Percentiles rank a stretch among this genome's conserved stretches.
These are phyloP conservation scores for Lentinula edodes DNA, from an alignment of 768 basidiomycete species.

Conservation along the genomic window DNA sequence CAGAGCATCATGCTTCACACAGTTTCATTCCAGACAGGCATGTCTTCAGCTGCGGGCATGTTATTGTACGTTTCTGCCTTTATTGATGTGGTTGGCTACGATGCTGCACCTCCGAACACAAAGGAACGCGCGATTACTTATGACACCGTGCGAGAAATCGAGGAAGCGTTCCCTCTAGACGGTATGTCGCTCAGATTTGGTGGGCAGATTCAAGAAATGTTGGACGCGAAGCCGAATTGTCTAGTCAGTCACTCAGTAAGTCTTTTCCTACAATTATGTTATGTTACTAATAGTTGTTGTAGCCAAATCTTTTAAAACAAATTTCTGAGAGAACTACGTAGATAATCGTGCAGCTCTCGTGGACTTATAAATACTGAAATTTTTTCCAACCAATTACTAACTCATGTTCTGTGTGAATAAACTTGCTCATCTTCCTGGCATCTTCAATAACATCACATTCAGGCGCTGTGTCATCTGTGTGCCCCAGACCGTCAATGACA, in stretches of 20 bases:
- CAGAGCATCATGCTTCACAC: slow-evolving; percentile 18
- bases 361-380: no score
- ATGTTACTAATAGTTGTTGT: not conserved
- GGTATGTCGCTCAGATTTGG: not conserved
- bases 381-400: no score
- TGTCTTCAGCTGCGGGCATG: slow-evolving; percentile 11
- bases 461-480: no score
- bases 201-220: not conserved
- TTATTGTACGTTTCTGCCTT: slow-evolving; percentile 11
- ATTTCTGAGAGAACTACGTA: not conserved
- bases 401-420: no score
- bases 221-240: not conserved
- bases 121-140: slow-evolving; percentile 8
- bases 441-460: no score
- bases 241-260: not conserved
- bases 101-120: slow-evolving; percentile 7
- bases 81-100: slow-evolving; percentile 14
- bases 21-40: slow-evolving; percentile 9
- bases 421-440: no score
- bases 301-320: not conserved
- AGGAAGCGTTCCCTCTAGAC: slow-evolving; percentile 13
- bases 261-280: not conserved
- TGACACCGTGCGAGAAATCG: slow-evolving; percentile 14
- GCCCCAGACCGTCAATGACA: no score
- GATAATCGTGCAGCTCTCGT: no score